Evolutionary conservation across 2,329 filamentous ascomycete genomes (phyloP).

Genomic region (Verruconis gallopava): DNA sequence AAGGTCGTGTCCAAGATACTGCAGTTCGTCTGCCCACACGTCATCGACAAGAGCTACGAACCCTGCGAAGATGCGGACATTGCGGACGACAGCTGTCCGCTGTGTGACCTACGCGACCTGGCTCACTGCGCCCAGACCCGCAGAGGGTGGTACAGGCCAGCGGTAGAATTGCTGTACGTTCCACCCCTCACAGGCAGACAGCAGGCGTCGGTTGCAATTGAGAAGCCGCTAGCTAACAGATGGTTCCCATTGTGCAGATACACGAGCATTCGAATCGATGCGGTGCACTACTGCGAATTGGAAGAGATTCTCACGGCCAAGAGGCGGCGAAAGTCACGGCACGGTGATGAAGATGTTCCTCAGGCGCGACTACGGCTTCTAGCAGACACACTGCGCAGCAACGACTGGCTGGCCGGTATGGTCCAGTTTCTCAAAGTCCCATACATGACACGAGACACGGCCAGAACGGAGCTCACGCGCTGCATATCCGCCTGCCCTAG

Average conservation of each 20-base stretch:
- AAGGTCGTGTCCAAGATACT: constrained; percentile 69
- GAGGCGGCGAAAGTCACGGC: constrained; percentile 11
- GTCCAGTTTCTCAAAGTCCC: constrained; percentile 78
- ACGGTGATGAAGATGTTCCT: constrained; percentile 48
- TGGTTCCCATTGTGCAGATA: constrained; percentile 43
- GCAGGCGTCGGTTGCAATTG: constrained; percentile 30
- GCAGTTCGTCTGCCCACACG: constrained; percentile 69
- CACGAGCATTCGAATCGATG: constrained; percentile 80
- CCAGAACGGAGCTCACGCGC: constrained; percentile 70
- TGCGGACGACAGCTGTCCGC: constrained; percentile 73
- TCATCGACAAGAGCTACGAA: constrained; percentile 62
- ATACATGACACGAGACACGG: constrained; percentile 87
- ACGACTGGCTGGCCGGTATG: constrained; percentile 53
- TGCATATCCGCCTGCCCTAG: constrained; percentile 77
- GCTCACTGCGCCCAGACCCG: constrained; percentile 65
- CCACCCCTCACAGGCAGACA: too few species aligned
- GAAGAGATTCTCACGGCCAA: constrained; percentile 68
- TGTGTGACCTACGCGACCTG: constrained; percentile 84
- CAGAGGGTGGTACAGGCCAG: constrained; percentile 54
- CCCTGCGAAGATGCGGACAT: constrained; percentile 69
- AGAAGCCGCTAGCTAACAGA: not conserved
- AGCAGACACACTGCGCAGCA: constrained; percentile 68
- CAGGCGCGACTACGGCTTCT: constrained; percentile 64
- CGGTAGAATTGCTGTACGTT: constrained; percentile 49
- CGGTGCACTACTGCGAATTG: constrained; percentile 85